Evolutionary conservation across 225 moss, liverwort and hornwort species (phyloP), one percentile per base, ranked within the genome.

Genomic region (Anthoceros angustus): DNA sequence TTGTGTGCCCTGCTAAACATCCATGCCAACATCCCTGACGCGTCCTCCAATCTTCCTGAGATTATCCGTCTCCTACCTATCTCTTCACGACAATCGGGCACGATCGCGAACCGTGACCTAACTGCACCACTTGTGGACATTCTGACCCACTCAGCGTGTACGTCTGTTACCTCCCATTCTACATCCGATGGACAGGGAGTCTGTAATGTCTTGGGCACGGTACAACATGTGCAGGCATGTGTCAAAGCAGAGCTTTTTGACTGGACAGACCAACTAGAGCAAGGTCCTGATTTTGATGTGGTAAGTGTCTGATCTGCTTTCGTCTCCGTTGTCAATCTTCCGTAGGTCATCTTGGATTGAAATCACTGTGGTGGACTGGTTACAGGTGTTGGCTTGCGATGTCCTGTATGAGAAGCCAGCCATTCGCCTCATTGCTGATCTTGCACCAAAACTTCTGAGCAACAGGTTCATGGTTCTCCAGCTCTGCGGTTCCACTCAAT

Each of bases 361-460:
- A 16, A 39, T 12, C 14, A 16, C 41, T 7, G 23, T 23, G 23
- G 55, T 4, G 4, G 6, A 0, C 18, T 41, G 8, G 23, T 2
- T 42, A 21, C 66, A 66, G 66, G 66, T 66, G 16, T 20, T 66
- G 15, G 66, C 66, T 7, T 66, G 41, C 42, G 66, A 66, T 20
- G 66, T 66, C 15, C 23, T 66, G 66, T 66, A 66, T 18, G 66
- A 66, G 40, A 66, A 42, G 66, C 66, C 41, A 40, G 66, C 66
- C 41, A 41, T 66, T 5, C 12, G 9, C 15, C 15, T 66, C 4
- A 66, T 66, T 66, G 66, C 66, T 41, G 66, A 66, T 43, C 66
- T 66, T 66, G 66, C 41, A 16, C 66, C 66, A 15, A 16, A 43
- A 12, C 41, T 66, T 41, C 24, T 66, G 16, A 15, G 40, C 5